Base-by-base conservation (phyloP, 352 stramenopile genomes). In the Globisporangium carolinianum region DNA sequence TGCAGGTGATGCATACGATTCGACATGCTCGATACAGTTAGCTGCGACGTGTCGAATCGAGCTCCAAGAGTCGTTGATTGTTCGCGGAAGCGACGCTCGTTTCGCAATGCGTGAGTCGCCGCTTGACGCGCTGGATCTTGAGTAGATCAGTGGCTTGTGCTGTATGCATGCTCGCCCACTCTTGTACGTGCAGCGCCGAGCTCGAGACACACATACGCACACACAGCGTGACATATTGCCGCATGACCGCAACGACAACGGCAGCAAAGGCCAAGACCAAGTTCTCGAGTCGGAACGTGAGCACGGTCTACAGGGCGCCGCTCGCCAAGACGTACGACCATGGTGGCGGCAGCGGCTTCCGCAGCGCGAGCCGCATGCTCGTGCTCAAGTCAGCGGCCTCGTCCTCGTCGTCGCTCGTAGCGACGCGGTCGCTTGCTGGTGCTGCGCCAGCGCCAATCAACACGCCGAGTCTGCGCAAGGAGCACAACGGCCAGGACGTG, bases 271-370 rank as follows among this genome's bases (percentile, higher is more conserved):
- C 68, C 47, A 88, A 77, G 66, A 57, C 67, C 56, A 84, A 83
- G 69, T 89, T 87, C 65, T 87, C 80, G 51, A 91, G 75, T 66
- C 75, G 75, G 61, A 89, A 91, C 65, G 65, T 91, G 62, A 89
- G 63, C 60, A 69, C 75, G 14, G 65, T 89, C 56, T 91, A 81
- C 65, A 87, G 83, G 62, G 72, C 76, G 43, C 75, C 78, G 60
- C 59, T 76, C 50, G 64, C 64, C 24, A 79, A 73, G 53, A 47
- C 68, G 8, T 42, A 53, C 6, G 69, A 80, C 32, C 54, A 80
- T 70, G 53, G 47, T 55, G 62, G 37, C 47, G 49, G 47, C 53
- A 57, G 37, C 47, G 57, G 39, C 39, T 68, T 54, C 62, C 67
- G n/a, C 49, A 51, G 58, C 38, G 18, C 32, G 7, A 75, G 60